Percentiles rank a stretch among this genome's conserved stretches.
phyloP scores from a whole-genome alignment of 345 rosid genomes.

The Chamaenerion angustifolium region DNA sequence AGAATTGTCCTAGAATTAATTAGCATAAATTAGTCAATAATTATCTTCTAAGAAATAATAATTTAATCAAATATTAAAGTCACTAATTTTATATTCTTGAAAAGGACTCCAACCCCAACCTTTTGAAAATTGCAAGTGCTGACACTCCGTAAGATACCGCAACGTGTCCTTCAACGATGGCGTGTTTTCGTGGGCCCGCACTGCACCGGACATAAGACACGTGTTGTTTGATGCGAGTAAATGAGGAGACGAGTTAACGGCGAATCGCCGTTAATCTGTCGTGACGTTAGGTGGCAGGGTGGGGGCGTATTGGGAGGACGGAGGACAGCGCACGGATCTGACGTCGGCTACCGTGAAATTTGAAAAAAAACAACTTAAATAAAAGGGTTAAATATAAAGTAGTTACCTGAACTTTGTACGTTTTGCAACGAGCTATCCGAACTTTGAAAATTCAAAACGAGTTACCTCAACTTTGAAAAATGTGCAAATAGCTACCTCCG shows the following conservation, averaged over 20 bases:
- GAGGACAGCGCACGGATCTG: slow-evolving; percentile 30
- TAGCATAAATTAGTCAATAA: too few relatives aligned
- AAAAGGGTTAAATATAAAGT: too few relatives aligned
- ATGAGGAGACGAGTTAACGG: slow-evolving; percentile 1
- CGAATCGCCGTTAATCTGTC: slow-evolving; percentile 22
- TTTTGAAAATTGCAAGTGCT: slow-evolving; percentile 1
- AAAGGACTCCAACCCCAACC: background rate
- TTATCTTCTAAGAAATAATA: too few relatives aligned
- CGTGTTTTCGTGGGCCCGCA: slow-evolving; percentile 5
- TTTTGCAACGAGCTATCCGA: too few relatives aligned
- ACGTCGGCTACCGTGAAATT: slow-evolving; percentile 10
- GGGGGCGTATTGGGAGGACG: slow-evolving; percentile 6
- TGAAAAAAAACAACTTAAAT: too few relatives aligned
- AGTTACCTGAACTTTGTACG: too few relatives aligned
- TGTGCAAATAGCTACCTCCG: too few relatives aligned
- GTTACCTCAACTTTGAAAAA: too few relatives aligned
- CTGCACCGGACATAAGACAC: slow-evolving; percentile 11
- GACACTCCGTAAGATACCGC: background rate
- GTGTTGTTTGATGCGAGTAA: slow-evolving; percentile 8
- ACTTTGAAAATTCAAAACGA: too few relatives aligned
- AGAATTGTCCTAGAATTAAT: too few relatives aligned
- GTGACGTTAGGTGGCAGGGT: slow-evolving; percentile 27
- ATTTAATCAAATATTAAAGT: too few relatives aligned
- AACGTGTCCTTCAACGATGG: slow-evolving; percentile 2
- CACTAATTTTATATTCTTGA: background rate